A percentile compares a stretch with the other conserved stretches of the same genome.
These are phyloP conservation scores for Apiosordaria backusii DNA, from an alignment of 495 filamentous ascomycete genomes.

Conservation along the genomic window DNA sequence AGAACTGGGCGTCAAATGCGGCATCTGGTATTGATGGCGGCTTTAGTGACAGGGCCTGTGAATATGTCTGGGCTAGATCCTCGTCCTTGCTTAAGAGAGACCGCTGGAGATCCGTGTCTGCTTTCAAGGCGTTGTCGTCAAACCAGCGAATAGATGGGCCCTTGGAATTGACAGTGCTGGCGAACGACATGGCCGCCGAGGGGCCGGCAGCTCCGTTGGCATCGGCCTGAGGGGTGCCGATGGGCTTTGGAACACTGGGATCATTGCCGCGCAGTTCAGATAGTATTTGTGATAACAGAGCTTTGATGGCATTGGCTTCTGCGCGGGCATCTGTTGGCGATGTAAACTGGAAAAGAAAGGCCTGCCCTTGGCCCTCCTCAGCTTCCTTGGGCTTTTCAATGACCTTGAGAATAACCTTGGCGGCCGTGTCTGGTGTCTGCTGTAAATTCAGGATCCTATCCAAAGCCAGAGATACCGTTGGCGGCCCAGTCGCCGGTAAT, in stretches of 20 bases:
- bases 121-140: slow-evolving; percentile 70
- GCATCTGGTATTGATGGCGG: slow-evolving; percentile 72
- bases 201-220: slow-evolving; percentile 31
- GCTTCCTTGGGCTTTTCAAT: slow-evolving; percentile 61
- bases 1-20: slow-evolving; percentile 86
- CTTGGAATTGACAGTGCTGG: slow-evolving; percentile 45
- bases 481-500: slow-evolving; percentile 48
- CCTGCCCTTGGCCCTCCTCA: slow-evolving; percentile 52
- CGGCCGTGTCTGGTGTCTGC: slow-evolving; percentile 74
- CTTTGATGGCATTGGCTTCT: slow-evolving; percentile 81
- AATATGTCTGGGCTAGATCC: slow-evolving; percentile 71
- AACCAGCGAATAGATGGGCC: slow-evolving; percentile 58
- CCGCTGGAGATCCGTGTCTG: slow-evolving; percentile 74
- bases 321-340: slow-evolving; percentile 67
- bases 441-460: slow-evolving; percentile 84
- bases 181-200: slow-evolving; percentile 46
- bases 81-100: slow-evolving; percentile 76
- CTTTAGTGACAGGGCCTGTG: slow-evolving; percentile 72
- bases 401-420: slow-evolving; percentile 90
- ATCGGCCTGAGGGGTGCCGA: slow-evolving; percentile 38
- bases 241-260: slow-evolving; percentile 39
- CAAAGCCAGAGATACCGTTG: slow-evolving; percentile 65
- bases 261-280: slow-evolving; percentile 61
- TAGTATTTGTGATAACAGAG: slow-evolving; percentile 72
- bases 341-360: slow-evolving; percentile 84